Evolutionary conservation across 2,329 filamentous ascomycete species (phyloP).

Genomic region (Colletotrichum sp.): DNA sequence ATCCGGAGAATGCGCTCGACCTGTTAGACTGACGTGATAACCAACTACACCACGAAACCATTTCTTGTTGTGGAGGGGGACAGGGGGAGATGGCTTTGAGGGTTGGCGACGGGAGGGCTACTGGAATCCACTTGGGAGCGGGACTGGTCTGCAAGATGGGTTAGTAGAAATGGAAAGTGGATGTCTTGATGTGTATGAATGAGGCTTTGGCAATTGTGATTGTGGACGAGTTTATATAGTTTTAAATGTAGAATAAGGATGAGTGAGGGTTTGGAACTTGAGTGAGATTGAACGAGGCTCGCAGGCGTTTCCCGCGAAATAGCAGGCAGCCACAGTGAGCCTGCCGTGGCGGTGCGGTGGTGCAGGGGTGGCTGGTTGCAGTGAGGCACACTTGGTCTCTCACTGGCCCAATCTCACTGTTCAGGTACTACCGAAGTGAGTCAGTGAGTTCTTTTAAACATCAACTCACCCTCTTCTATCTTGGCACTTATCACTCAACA

Average conservation of each 20-base stretch:
- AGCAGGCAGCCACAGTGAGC: not conserved
- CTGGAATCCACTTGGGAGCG: not conserved
- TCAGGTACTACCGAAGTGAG: not conserved
- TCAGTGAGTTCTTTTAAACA: not conserved
- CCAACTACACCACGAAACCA: slow-evolving; percentile 41
- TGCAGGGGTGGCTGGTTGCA: not conserved
- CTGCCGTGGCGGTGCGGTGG: not conserved
- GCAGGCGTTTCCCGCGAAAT: not conserved
- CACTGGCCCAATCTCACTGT: not conserved
- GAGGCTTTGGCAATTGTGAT: fast-evolving
- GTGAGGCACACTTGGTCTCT: not conserved
- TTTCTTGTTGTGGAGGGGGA: fast-evolving
- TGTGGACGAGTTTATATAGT: not conserved
- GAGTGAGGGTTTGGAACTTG: not conserved
- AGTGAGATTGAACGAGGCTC: not conserved
- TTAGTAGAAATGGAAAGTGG: not conserved
- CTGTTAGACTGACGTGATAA: slow-evolving; percentile 57
- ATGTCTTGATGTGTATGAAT: not conserved
- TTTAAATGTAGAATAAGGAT: not conserved
- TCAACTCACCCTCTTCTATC: fast-evolving
- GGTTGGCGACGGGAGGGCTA: not conserved
- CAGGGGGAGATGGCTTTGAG: not conserved
- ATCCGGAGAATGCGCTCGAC: not conserved
- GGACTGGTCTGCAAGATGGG: fast-evolving
- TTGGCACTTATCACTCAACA: not conserved